Conservation (phyloP, 768 basidiomycete species). For the Suillus ampliporus region DNA sequence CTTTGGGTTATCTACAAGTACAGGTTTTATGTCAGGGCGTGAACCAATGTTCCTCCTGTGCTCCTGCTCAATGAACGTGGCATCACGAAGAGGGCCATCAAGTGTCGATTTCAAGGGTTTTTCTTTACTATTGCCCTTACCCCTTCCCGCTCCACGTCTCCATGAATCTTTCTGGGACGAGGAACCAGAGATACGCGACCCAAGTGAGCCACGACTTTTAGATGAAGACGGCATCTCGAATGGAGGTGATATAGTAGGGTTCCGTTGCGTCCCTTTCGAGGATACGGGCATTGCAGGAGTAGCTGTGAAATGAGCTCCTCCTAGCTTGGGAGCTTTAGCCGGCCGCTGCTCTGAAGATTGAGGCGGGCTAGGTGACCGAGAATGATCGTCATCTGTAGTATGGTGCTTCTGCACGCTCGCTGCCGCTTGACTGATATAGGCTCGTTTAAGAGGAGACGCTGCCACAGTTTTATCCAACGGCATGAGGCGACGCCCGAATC, state of each 20-base stretch:
- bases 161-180: conserved; percentile 9
- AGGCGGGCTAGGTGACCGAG: conserved; percentile 12
- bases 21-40: conserved; percentile 31
- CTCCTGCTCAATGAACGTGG: conserved; percentile 34
- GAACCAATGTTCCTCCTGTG: conserved; percentile 22
- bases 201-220: conserved; percentile 19
- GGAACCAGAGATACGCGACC: conserved; percentile 7
- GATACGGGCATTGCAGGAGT: conserved; percentile 7
- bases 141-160: conserved; percentile 5
- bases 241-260: conserved; percentile 22
- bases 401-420: conserved; percentile 22
- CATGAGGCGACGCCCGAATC: conserved; percentile 63
- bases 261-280: conserved; percentile 19
- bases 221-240: conserved; percentile 37
- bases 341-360: conserved; percentile 20
- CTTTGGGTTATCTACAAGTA: conserved; percentile 53
- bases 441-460: conserved; percentile 48
- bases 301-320: background rate
- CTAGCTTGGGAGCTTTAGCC: conserved; percentile 20
- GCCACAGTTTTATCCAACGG: too few species aligned
- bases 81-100: conserved; percentile 44
- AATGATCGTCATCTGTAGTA: conserved; percentile 31
- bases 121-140: conserved; percentile 9
- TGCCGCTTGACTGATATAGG: conserved; percentile 48
- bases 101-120: background rate